These are phyloP conservation scores for Cystobasidium onofrii DNA, from an alignment of 768 basidiomycete species.

Conservation along the genomic window DNA sequence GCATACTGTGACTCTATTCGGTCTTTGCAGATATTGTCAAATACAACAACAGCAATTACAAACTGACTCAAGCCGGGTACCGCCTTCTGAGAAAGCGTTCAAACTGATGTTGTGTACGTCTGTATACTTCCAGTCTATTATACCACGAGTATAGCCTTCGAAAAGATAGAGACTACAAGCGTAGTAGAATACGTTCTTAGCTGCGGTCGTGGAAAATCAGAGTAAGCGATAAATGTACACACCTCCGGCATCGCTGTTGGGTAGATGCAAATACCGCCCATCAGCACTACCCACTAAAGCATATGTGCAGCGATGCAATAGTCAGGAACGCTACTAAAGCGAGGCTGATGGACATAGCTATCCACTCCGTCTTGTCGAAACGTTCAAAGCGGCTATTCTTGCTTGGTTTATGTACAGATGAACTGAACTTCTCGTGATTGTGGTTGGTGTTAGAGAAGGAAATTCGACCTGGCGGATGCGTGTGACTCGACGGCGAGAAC, in stretches of 20 bases:
- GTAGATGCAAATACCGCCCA: too few relatives aligned
- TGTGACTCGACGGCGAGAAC: not conserved
- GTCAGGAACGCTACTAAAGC: conserved; percentile 18
- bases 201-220: too few relatives aligned
- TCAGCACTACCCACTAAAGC: not conserved
- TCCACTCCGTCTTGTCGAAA: conserved; percentile 14
- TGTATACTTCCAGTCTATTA: too few relatives aligned
- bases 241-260: too few relatives aligned
- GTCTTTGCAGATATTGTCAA: not conserved
- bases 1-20: too few relatives aligned
- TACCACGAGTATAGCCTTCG: too few relatives aligned
- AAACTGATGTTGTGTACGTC: too few relatives aligned
- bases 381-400: conserved; percentile 15
- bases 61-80: too few relatives aligned
- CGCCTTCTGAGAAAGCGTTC: too few relatives aligned
- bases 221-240: too few relatives aligned
- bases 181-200: too few relatives aligned
- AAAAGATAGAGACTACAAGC: too few relatives aligned
- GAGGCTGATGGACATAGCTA: conserved; percentile 1
- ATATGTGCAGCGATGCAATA: conserved; percentile 16
- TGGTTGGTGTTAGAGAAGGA: not conserved
- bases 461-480: not conserved
- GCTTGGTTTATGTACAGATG: not conserved
- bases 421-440: not conserved
- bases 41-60: not conserved